Evolutionary conservation across 2,329 filamentous ascomycete genomes (phyloP).

Genomic region (Bipolaris oryzae): DNA sequence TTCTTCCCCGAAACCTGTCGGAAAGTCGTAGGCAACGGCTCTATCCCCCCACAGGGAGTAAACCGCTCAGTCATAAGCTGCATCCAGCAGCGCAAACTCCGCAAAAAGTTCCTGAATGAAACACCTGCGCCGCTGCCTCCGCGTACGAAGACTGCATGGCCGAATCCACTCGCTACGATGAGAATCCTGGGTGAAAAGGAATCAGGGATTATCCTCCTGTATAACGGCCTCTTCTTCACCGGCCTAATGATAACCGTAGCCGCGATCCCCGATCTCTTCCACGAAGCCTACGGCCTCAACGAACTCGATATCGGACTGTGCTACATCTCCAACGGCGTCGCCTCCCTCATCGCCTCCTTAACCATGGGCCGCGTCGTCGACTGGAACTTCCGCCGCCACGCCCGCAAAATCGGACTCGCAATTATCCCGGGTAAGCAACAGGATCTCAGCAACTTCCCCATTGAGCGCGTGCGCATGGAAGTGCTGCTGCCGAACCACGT

Average conservation of each 20-base stretch:
- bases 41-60: constrained; percentile 40
- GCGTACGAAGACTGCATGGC: constrained; percentile 30
- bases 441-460: constrained; percentile 58
- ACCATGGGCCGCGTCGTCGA: constrained; percentile 59
- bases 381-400: constrained; percentile 74
- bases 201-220: constrained; percentile 38
- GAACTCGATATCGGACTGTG: constrained; percentile 40
- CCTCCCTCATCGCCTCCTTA: constrained; percentile 33
- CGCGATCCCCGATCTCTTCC: constrained; percentile 35
- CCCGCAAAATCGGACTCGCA: constrained; percentile 64
- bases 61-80: constrained; percentile 40
- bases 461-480: constrained; percentile 55
- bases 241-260: constrained; percentile 40
- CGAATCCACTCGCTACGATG: constrained; percentile 37
- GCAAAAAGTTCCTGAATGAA: not conserved
- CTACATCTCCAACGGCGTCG: constrained; percentile 39
- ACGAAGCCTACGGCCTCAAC: constrained; percentile 36
- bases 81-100: constrained; percentile 34
- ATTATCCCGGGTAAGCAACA: constrained; percentile 65
- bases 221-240: constrained; percentile 44
- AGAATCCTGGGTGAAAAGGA: constrained; percentile 41
- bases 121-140: not conserved
- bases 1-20: constrained; percentile 54
- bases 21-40: constrained; percentile 52
- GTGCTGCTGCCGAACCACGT: constrained; percentile 48